Evolutionary conservation across 345 rosid species (phyloP).

Genomic region (Dovyalis caffra): DNA sequence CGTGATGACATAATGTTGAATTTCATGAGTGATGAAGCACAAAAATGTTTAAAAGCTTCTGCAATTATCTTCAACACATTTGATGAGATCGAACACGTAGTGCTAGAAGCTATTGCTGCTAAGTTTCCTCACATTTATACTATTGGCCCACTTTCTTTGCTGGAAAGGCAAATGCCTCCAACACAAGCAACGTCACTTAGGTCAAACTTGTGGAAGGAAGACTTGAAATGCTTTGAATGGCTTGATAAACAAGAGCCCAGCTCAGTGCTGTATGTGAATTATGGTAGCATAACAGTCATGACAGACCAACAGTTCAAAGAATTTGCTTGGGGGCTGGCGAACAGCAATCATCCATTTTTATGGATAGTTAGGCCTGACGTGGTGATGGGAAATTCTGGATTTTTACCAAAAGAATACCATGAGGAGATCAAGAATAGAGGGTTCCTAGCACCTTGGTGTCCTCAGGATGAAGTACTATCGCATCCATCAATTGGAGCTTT

Average conservation of each 20-base stretch:
- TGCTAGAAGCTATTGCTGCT: not conserved
- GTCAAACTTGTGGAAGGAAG: slow-evolving; percentile 35
- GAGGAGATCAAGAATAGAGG: slow-evolving; percentile 29
- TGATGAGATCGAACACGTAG: not conserved
- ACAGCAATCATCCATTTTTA: slow-evolving; percentile 30
- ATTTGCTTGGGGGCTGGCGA: slow-evolving; percentile 43
- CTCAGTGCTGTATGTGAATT: slow-evolving; percentile 34
- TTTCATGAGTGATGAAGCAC: slow-evolving; percentile 9
- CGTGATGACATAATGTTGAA: slow-evolving; percentile 31
- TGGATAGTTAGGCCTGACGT: slow-evolving; percentile 39
- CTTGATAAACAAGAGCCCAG: slow-evolving; percentile 17
- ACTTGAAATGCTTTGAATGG: slow-evolving; percentile 26
- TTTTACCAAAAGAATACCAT: slow-evolving; percentile 16
- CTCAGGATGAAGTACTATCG: slow-evolving; percentile 26
- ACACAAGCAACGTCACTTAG: slow-evolving; percentile 24
- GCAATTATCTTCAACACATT: slow-evolving; percentile 11
- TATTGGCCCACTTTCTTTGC: slow-evolving; percentile 40
- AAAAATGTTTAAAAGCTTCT: slow-evolving; percentile 13
- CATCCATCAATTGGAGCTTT: slow-evolving; percentile 34
- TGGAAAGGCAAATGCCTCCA: not conserved
- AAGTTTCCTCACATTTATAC: slow-evolving; percentile 18
- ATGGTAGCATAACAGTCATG: slow-evolving; percentile 32
- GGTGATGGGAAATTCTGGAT: slow-evolving; percentile 22
- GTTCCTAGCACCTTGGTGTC: slow-evolving; percentile 31
- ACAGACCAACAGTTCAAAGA: slow-evolving; percentile 26